Evolutionary conservation across 2,329 filamentous ascomycete genomes (phyloP).

Genomic region (Nothopassalora personata): DNA sequence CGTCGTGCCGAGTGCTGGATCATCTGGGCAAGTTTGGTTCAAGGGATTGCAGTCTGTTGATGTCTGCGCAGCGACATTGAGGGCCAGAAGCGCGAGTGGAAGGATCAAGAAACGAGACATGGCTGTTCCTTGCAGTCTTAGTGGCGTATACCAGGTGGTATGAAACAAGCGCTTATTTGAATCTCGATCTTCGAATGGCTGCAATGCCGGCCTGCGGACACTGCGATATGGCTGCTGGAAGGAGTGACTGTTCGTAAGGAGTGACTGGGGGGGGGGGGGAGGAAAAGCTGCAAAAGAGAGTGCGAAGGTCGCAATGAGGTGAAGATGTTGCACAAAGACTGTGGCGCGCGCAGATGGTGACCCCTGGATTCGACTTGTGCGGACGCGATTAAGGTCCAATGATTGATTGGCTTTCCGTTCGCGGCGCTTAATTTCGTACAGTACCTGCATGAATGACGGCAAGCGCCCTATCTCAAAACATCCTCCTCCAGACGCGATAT

Average conservation of each 20-base stretch:
- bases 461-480: not conserved
- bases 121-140: conserved; percentile 2
- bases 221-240: conserved; percentile 1
- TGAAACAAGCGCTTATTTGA: not conserved
- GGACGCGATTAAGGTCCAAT: not conserved
- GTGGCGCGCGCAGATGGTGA: not conserved
- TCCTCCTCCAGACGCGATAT: not conserved
- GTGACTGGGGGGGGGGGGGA: not conserved
- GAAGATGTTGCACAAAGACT: not conserved
- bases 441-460: not conserved
- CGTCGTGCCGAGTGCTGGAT: conserved; percentile 63
- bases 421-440: not conserved
- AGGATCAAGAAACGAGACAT: conserved; percentile 22
- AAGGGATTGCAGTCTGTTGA: conserved; percentile 72
- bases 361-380: not conserved
- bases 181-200: not conserved
- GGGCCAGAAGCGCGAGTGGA: conserved; percentile 23
- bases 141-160: conserved; percentile 1
- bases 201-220: conserved; percentile 15
- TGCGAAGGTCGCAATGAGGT: not conserved
- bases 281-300: not conserved
- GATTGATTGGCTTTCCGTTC: not conserved
- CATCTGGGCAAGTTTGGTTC: conserved; percentile 61
- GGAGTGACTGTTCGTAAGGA: conserved; percentile 12
- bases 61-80: conserved; percentile 59